These are phyloP conservation scores for Trichophyton benhamiae DNA, from an alignment of 2,329 filamentous ascomycete species.

Conservation along the genomic window DNA sequence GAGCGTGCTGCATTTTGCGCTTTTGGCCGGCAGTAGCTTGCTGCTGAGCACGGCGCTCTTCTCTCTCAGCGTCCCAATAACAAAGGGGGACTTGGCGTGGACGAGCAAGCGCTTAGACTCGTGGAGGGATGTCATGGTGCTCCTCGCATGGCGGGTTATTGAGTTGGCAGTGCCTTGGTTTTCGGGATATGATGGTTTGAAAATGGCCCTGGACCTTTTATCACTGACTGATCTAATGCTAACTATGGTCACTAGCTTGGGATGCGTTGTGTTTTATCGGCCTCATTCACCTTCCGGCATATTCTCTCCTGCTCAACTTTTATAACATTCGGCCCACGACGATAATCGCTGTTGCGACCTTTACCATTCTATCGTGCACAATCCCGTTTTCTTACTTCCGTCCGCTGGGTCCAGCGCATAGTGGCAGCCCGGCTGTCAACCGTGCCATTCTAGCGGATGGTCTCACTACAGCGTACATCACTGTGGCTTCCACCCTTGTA, in stretches of 20 bases:
- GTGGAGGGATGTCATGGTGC: slow-evolving; percentile 47
- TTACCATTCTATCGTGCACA: slow-evolving; percentile 57
- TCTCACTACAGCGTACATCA: slow-evolving; percentile 51
- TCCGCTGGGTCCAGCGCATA: slow-evolving; percentile 52
- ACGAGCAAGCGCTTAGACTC: slow-evolving; percentile 54
- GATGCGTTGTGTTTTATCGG: slow-evolving; percentile 55
- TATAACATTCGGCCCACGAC: slow-evolving; percentile 56
- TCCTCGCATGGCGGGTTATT: slow-evolving; percentile 46
- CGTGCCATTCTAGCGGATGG: slow-evolving; percentile 53
- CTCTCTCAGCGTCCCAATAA: slow-evolving; percentile 47
- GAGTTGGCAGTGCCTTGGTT: slow-evolving; percentile 65
- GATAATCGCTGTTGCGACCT: slow-evolving; percentile 48
- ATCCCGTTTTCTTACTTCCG: slow-evolving; percentile 66
- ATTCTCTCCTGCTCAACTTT: slow-evolving; percentile 65
- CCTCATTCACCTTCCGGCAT: slow-evolving; percentile 61
- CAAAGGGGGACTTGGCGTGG: slow-evolving; percentile 52
- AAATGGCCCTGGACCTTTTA: background rate
- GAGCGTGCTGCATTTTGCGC: slow-evolving; percentile 32
- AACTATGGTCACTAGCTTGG: slow-evolving; percentile 4
- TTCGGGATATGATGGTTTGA: slow-evolving; percentile 51
- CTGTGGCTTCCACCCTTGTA: slow-evolving; percentile 56
- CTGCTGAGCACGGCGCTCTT: slow-evolving; percentile 53
- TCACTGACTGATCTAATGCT: background rate
- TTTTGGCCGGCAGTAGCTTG: slow-evolving; percentile 43
- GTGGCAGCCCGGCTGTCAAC: slow-evolving; percentile 36